These are phyloP conservation scores for Ustilago hordei DNA, from an alignment of 1,284 basidiomycete species.

Conservation along the genomic window DNA sequence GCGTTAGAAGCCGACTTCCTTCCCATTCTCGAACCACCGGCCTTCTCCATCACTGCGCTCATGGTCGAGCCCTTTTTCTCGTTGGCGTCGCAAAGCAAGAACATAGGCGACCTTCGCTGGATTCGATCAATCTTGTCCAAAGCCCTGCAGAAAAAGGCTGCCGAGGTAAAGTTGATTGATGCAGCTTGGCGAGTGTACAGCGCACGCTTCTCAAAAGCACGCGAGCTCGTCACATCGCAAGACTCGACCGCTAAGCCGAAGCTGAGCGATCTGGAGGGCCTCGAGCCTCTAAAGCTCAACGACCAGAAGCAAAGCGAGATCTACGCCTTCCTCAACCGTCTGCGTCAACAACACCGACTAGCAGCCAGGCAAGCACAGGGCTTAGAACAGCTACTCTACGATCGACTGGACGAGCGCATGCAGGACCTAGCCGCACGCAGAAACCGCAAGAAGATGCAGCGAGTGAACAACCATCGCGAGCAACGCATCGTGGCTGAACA, in stretches of 20 bases:
- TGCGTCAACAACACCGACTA: slow-evolving; percentile 30
- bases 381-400: slow-evolving; percentile 44
- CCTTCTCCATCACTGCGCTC: slow-evolving; percentile 39
- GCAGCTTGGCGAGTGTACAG: slow-evolving; percentile 38
- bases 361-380: slow-evolving; percentile 28
- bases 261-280: not conserved
- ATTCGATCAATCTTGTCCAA: slow-evolving; percentile 23
- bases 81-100: slow-evolving; percentile 28
- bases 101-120: slow-evolving; percentile 35
- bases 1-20: slow-evolving; percentile 46
- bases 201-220: slow-evolving; percentile 28
- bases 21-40: slow-evolving; percentile 52
- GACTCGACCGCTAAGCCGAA: not conserved
- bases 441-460: slow-evolving; percentile 14
- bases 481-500: slow-evolving; percentile 22
- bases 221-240: slow-evolving; percentile 14
- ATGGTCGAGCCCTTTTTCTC: slow-evolving; percentile 54
- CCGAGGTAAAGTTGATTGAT: slow-evolving; percentile 41
- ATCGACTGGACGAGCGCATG: slow-evolving; percentile 38
- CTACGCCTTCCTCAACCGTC: slow-evolving; percentile 36
- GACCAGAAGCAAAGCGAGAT: slow-evolving; percentile 23
- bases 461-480: slow-evolving; percentile 17
- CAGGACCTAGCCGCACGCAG: slow-evolving; percentile 14
- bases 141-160: slow-evolving; percentile 41
- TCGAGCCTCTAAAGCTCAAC: slow-evolving; percentile 29